Evolutionary conservation across 768 basidiomycete species (phyloP), one percentile per base, ranked within the genome.

Genomic region (Termitomyces sp.): DNA sequence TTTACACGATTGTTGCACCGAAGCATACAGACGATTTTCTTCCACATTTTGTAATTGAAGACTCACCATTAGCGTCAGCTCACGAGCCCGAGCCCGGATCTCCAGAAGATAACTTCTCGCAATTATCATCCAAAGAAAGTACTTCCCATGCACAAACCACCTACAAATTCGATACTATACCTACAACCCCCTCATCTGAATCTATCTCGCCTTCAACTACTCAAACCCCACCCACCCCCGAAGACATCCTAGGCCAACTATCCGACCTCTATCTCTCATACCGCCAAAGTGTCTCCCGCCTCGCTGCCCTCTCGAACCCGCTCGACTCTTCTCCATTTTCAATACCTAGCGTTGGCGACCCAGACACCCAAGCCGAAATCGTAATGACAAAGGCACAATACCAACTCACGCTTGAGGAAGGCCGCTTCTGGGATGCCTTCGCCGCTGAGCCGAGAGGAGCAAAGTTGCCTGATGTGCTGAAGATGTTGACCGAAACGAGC

Each of bases 351-450:
- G 42, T 65, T 25, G 43, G 59, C 37, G 74, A 74, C 42, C 62
- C 70, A 47, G 73, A 80, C 11, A 73, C 72, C 1, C 73, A 69
- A 17, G 69, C 72, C 38, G 82, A 81, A 50, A 76, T 81, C 59
- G 76, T 76, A 20, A 80, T 87, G 79, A 86, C 87, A 47, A 89
- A 85, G 68, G 75, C 76, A 2, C 90, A 92, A 64, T 72, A 81
- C 40, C 79, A 84, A 60, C 77, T 92, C 46, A 80, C 79, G 2
- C 60, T 81, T 3, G 83, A 87, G 47, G 91, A 92, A 70, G 83
- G 82, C 36, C 71, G 71, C 38, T 67, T 92, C 50, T 90, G 89
- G 91, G 67, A 78, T 5, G 59, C 74, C 17, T 70, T 88, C 29
- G 64, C 74, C 17, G 67, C 67, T 46, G 52, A 60, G 31, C 38